These are phyloP conservation scores for Datisca glomerata DNA, from an alignment of 306 rosid species.

Conservation along the genomic window DNA sequence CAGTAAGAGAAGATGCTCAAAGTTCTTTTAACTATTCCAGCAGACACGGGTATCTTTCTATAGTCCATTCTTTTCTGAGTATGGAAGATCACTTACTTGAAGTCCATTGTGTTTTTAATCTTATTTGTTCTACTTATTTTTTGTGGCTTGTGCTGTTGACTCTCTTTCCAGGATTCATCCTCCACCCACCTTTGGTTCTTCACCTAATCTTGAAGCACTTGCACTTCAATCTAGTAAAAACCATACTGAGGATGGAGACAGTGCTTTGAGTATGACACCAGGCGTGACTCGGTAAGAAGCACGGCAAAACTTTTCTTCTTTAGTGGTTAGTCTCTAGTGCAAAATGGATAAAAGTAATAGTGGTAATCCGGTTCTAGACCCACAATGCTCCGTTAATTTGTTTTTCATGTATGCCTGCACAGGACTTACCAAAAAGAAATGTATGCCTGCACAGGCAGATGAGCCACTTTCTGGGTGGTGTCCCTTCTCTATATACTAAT, in stretches of 20 bases:
- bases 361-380: background rate
- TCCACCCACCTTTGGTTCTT: slow-evolving; percentile 95
- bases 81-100: too few relatives aligned
- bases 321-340: slow-evolving; percentile 1
- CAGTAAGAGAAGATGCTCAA: slow-evolving; percentile 88
- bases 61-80: background rate
- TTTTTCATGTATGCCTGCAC: background rate
- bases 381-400: background rate
- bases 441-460: background rate
- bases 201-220: slow-evolving; percentile 67
- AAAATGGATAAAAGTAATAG: background rate
- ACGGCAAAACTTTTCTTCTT: background rate
- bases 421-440: too few relatives aligned
- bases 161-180: slow-evolving; percentile 62
- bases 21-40: slow-evolving; percentile 53
- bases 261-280: slow-evolving; percentile 43
- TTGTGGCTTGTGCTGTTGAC: slow-evolving; percentile 1
- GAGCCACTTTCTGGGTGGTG: background rate
- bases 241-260: slow-evolving; percentile 47
- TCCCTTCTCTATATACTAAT: background rate
- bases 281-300: slow-evolving; percentile 36
- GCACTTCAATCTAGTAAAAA: slow-evolving; percentile 43
- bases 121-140: background rate
- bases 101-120: background rate
- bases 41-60: slow-evolving; percentile 60